A percentile compares a stretch with the other conserved stretches of the same genome.
These are phyloP conservation scores for Prinsepia uniflora DNA, from an alignment of 306 rosid genomes.

Conservation along the genomic window DNA sequence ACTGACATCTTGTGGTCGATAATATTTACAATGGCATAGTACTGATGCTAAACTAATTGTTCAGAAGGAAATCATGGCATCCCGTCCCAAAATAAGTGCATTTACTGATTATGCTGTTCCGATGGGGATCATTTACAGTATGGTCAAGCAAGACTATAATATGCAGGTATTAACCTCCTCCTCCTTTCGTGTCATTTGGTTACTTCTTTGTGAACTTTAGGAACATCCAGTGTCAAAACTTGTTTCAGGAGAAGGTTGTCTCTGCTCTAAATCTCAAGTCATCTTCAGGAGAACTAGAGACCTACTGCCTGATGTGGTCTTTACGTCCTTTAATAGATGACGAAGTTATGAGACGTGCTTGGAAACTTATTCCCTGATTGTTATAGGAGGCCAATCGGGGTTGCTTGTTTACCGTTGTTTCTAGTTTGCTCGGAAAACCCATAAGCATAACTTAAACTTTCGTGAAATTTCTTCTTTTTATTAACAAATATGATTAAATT, in stretches of 20 bases:
- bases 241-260: constrained; percentile 62
- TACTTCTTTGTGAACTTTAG: constrained; percentile 4
- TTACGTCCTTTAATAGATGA: constrained; percentile 51
- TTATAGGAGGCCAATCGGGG: not conserved
- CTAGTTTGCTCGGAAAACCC: too few species aligned
- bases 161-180: constrained; percentile 62
- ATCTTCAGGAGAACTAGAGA: constrained; percentile 58
- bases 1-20: not conserved
- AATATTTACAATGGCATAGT: not conserved
- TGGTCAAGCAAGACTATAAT: constrained; percentile 60
- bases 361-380: constrained; percentile 53
- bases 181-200: constrained; percentile 2
- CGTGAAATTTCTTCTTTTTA: too few species aligned
- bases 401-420: not conserved
- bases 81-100: constrained; percentile 31
- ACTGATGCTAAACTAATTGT: constrained; percentile 8
- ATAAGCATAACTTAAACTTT: too few species aligned
- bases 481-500: too few species aligned
- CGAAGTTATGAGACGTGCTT: constrained; percentile 49
- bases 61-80: constrained; percentile 39
- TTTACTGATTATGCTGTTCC: constrained; percentile 38
- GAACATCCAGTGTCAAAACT: constrained; percentile 2
- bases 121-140: constrained; percentile 56
- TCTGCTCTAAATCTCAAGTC: constrained; percentile 50
- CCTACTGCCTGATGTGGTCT: constrained; percentile 79